Evolutionary conservation across 2,329 filamentous ascomycete genomes (phyloP).

Genomic region (Emergomyces africanus): DNA sequence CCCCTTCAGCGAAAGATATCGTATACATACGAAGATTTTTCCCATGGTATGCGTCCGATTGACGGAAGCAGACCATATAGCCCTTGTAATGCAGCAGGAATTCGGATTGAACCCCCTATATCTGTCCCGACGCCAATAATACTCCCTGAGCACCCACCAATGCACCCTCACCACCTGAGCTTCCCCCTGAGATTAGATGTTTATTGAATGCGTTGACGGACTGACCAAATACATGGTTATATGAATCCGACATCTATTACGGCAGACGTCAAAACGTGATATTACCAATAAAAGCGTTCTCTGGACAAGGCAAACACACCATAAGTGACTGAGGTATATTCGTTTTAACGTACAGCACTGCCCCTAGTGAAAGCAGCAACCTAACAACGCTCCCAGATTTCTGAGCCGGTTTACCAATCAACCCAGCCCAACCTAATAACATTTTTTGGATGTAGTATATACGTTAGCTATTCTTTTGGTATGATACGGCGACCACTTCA

Average conservation of each 20-base stretch:
- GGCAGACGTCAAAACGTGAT: not conserved
- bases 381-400: not conserved
- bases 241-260: not conserved
- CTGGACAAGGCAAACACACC: constrained; percentile 54
- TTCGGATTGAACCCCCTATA: constrained; percentile 37
- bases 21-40: constrained; percentile 26
- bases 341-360: constrained; percentile 46
- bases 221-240: constrained; percentile 33
- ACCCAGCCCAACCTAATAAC: constrained; percentile 1
- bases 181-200: constrained; percentile 52
- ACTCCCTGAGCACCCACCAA: constrained; percentile 47
- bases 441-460: no score
- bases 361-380: constrained; percentile 23
- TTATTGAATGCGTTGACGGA: constrained; percentile 50
- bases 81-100: constrained; percentile 17
- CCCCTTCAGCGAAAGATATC: constrained; percentile 8
- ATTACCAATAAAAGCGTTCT: constrained; percentile 42
- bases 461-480: not conserved
- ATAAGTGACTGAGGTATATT: constrained; percentile 53
- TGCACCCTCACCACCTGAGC: constrained; percentile 54
- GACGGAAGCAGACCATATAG: constrained; percentile 29
- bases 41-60: constrained; percentile 21
- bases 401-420: constrained; percentile 1
- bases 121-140: constrained; percentile 51
- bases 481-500: not conserved